Percentiles rank a stretch among this genome's conserved stretches.
Evolutionary conservation across 768 basidiomycete species (phyloP).

Genomic region (Psilocybe cyanescens): DNA sequence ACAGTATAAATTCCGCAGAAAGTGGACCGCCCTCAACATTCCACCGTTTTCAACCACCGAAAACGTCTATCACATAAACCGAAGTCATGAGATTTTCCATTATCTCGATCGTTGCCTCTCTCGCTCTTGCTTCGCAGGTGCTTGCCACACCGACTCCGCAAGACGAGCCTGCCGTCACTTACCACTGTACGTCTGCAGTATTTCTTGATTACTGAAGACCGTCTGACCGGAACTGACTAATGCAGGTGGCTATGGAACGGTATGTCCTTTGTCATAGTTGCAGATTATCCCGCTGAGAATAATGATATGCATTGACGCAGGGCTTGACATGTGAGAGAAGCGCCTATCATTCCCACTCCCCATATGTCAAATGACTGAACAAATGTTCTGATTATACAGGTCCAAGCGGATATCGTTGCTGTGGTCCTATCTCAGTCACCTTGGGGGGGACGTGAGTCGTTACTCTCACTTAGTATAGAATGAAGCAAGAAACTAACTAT

Average conservation of each 20-base stretch:
- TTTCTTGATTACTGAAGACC: not conserved
- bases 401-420: slow-evolving; percentile 19
- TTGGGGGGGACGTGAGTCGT: slow-evolving; percentile 19
- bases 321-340: not conserved
- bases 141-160: slow-evolving; percentile 16
- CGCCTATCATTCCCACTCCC: not conserved
- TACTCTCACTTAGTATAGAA: not conserved
- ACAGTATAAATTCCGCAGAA: not conserved
- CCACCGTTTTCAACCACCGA: too few species aligned
- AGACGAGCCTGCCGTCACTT: not conserved
- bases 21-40: not conserved
- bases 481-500: not conserved
- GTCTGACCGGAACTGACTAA: not conserved
- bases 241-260: slow-evolving; percentile 11
- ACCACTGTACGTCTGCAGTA: slow-evolving; percentile 8
- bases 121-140: slow-evolving; percentile 7
- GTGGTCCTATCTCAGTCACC: slow-evolving; percentile 16
- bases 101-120: not conserved
- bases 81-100: slow-evolving; percentile 15
- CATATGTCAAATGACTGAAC: not conserved
- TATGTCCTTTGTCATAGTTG: not conserved
- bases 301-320: not conserved
- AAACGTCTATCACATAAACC: not conserved
- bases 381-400: slow-evolving; percentile 5
- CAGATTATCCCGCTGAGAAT: not conserved